Evolutionary conservation across 2,329 filamentous ascomycete genomes (phyloP).

Genomic region (Hypoxylon rubiginosum): DNA sequence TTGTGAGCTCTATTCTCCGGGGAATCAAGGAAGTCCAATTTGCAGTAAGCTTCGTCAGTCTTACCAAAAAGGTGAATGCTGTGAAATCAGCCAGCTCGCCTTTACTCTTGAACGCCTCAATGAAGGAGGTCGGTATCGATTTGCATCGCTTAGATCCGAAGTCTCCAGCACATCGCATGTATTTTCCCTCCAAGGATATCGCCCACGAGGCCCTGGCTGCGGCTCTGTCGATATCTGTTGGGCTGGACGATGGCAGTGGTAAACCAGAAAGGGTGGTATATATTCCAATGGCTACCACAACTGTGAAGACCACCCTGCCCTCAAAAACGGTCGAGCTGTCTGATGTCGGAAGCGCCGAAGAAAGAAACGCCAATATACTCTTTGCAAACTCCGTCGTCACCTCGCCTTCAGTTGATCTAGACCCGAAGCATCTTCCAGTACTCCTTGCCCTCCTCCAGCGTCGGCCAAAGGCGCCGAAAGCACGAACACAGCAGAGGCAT

Average conservation of each 20-base stretch:
- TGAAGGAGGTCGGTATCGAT: conserved; percentile 97
- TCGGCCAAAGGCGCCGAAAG: conserved; percentile 59
- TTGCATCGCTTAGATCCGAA: conserved; percentile 91
- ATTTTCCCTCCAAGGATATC: conserved; percentile 92
- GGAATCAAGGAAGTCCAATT: conserved; percentile 98
- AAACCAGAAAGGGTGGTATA: conserved; percentile 90
- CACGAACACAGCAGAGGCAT: conserved; percentile 66
- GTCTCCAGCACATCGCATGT: conserved; percentile 97
- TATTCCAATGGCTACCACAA: conserved; percentile 97
- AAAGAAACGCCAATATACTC: conserved; percentile 94
- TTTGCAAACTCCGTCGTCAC: conserved; percentile 97
- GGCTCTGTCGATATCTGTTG: conserved; percentile 91
- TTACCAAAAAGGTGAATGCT: conserved; percentile 83
- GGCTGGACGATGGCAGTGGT: conserved; percentile 89
- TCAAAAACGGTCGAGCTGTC: conserved; percentile 91
- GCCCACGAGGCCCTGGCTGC: conserved; percentile 95
- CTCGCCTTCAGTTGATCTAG: conserved; percentile 92
- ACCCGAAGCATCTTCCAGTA: conserved; percentile 90
- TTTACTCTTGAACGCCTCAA: conserved; percentile 86
- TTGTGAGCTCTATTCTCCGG: conserved; percentile 87
- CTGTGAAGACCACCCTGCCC: conserved; percentile 90
- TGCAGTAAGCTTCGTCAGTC: conserved; percentile 88
- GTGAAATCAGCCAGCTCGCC: conserved; percentile 77
- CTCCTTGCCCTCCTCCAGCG: conserved; percentile 81
- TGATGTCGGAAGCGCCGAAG: conserved; percentile 77